Percentiles rank a stretch among this genome's conserved stretches.
Conservation (phyloP, 2,329 filamentous ascomycete genomes). For the Coniochaeta pulveracea region DNA sequence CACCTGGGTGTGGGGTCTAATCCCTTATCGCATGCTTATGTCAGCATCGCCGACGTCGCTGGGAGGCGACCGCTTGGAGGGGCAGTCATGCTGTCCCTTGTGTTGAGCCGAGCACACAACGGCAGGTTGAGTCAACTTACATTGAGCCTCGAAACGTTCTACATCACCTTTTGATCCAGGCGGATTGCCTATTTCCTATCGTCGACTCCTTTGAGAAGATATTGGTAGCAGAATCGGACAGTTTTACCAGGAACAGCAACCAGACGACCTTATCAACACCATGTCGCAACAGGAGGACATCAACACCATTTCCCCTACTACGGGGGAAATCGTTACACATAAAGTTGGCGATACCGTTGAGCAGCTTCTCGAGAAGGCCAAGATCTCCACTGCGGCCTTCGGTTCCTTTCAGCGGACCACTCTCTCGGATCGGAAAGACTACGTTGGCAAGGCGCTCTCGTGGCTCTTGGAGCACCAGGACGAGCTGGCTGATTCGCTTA, state of each 20-base stretch:
- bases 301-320: constrained; percentile 80
- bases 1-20: too few species aligned
- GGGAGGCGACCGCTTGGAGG: too few species aligned
- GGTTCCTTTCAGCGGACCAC: constrained; percentile 63
- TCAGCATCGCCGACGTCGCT: too few species aligned
- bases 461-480: constrained; percentile 61
- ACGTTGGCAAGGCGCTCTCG: constrained; percentile 69
- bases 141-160: too few species aligned
- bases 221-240: background rate
- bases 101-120: too few species aligned
- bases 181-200: background rate
- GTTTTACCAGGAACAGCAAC: constrained; percentile 1
- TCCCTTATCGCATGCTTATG: too few species aligned
- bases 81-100: too few species aligned
- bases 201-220: too few species aligned
- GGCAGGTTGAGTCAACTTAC: too few species aligned
- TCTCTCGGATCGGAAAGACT: constrained; percentile 64
- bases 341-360: constrained; percentile 61
- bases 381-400: constrained; percentile 64
- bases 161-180: too few species aligned
- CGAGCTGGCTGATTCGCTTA: constrained; percentile 74
- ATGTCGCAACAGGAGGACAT: constrained; percentile 57
- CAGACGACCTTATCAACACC: constrained; percentile 11
- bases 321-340: constrained; percentile 73
- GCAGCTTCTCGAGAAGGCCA: constrained; percentile 63